Percentiles rank a stretch among this genome's conserved stretches.
Evolutionary conservation across 2,329 filamentous ascomycete genomes (phyloP).

Genomic region (Verticillium dahliae): DNA sequence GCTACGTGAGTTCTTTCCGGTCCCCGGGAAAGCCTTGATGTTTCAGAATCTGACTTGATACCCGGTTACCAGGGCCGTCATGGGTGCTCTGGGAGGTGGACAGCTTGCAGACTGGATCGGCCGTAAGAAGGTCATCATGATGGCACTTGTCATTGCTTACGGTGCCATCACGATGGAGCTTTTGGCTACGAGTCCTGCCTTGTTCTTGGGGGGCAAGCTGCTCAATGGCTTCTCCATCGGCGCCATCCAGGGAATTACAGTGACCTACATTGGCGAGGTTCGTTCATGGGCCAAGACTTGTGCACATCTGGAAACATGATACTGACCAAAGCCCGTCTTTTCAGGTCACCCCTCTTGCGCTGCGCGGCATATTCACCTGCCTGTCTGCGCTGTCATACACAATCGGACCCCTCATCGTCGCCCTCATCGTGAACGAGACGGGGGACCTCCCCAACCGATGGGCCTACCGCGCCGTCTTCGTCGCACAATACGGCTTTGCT

Average conservation of each 20-base stretch:
- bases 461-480: conserved; percentile 27
- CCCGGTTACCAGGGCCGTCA: conserved; percentile 8
- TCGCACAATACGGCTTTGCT: conserved; percentile 25
- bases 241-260: conserved; percentile 16
- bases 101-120: conserved; percentile 26
- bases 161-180: conserved; percentile 32
- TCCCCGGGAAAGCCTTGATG: neutral
- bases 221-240: conserved; percentile 31
- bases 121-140: conserved; percentile 22
- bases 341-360: conserved; percentile 19
- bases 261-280: conserved; percentile 24
- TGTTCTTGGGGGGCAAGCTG: conserved; percentile 35
- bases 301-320: too few relatives aligned
- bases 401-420: conserved; percentile 21
- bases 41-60: conserved; percentile 4
- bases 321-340: too few relatives aligned
- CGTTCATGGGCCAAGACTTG: neutral
- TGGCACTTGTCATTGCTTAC: conserved; percentile 27
- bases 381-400: conserved; percentile 20
- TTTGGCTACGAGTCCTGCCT: conserved; percentile 28
- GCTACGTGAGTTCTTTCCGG: conserved; percentile 19
- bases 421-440: conserved; percentile 24
- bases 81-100: conserved; percentile 22
- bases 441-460: conserved; percentile 19
- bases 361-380: conserved; percentile 21